These are phyloP conservation scores for Microglena sp. DNA, from an alignment of 139 green algal genomes.

Conservation along the genomic window DNA sequence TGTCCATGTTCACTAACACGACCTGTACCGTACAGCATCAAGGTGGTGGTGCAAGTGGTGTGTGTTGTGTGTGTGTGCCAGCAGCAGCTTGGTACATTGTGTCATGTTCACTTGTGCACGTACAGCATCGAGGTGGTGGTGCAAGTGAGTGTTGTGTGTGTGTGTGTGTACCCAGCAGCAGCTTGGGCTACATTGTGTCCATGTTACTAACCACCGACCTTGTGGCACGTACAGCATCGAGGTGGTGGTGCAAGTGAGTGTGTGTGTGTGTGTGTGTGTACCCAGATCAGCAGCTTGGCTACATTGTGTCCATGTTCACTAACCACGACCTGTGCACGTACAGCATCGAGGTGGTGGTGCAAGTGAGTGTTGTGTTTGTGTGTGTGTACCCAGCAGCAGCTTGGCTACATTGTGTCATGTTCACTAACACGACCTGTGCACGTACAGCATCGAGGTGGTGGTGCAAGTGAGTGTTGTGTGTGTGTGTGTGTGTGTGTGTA, in stretches of 20 bases:
- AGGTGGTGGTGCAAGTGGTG: slow-evolving; percentile 3
- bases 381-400: too few species aligned
- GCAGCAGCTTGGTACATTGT: not conserved
- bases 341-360: too few species aligned
- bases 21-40: slow-evolving; percentile 6
- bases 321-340: too few species aligned
- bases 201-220: slow-evolving; percentile 10
- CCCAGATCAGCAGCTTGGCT: not conserved
- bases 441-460: too few species aligned
- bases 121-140: slow-evolving; percentile 24
- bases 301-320: not conserved
- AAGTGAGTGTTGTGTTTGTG: too few species aligned
- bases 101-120: not conserved
- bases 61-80: not conserved
- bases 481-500: too few species aligned
- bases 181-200: not conserved
- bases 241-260: slow-evolving; percentile 4
- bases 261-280: not conserved
- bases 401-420: too few species aligned
- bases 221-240: slow-evolving; percentile 18
- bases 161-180: too few species aligned
- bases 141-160: too few species aligned
- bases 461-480: too few species aligned
- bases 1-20: slow-evolving; percentile 18
- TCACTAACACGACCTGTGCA: too few species aligned